A percentile compares a stretch with the other conserved stretches of the same genome.
phyloP scores from a whole-genome alignment of 2,329 filamentous ascomycete genomes.

The Colletotrichum eleusines region DNA sequence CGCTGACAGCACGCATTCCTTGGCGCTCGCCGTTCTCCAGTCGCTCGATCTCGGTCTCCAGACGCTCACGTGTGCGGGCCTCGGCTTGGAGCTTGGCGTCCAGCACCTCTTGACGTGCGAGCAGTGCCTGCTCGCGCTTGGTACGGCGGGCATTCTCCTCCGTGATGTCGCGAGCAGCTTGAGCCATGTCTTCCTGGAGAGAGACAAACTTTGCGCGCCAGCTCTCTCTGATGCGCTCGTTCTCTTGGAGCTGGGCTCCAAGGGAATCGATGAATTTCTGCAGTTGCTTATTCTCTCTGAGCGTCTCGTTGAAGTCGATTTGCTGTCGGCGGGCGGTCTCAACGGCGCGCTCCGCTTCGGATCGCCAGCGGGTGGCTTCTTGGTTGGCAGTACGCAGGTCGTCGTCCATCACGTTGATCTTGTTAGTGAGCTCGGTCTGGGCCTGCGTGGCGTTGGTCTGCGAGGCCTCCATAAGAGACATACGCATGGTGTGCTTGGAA shows the following conservation, averaged over 20 bases:
- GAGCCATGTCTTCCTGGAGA: constrained; percentile 88
- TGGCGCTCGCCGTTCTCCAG: constrained; percentile 74
- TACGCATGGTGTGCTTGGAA: constrained; percentile 69
- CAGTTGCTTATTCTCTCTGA: constrained; percentile 78
- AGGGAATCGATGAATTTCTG: constrained; percentile 80
- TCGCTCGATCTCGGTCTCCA: constrained; percentile 75
- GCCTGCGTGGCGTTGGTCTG: constrained; percentile 68
- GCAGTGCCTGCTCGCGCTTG: constrained; percentile 82
- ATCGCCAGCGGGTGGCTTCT: constrained; percentile 71
- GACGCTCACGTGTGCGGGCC: constrained; percentile 74
- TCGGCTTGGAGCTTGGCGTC: constrained; percentile 83
- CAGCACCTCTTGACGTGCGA: constrained; percentile 83
- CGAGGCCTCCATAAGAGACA: constrained; percentile 76
- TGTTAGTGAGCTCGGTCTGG: constrained; percentile 67
- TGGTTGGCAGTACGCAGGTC: constrained; percentile 68
- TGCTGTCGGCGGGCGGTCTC: constrained; percentile 63
- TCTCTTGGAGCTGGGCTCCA: constrained; percentile 85
- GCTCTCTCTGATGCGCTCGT: constrained; percentile 83
- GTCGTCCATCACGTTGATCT: constrained; percentile 64
- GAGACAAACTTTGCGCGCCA: constrained; percentile 88
- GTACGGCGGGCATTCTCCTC: constrained; percentile 85
- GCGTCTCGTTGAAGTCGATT: constrained; percentile 61
- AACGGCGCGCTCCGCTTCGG: constrained; percentile 70
- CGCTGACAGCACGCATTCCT: constrained; percentile 72
- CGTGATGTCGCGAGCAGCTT: constrained; percentile 81